Percentiles rank a stretch among this genome's conserved stretches.
Evolutionary conservation across 2,329 filamentous ascomycete species (phyloP).

Genomic region (Talaromyces sp.): DNA sequence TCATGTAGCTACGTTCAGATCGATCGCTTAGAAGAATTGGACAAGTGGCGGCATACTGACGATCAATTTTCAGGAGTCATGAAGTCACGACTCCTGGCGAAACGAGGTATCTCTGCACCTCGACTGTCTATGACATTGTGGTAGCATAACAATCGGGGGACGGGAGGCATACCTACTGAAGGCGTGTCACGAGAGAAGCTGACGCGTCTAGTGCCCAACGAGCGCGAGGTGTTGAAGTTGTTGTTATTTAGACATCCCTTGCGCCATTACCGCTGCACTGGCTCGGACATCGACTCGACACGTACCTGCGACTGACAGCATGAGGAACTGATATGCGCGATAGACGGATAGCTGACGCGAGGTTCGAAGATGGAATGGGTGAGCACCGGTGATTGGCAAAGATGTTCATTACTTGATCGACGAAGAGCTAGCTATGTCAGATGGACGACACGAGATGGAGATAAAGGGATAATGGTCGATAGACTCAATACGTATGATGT

Average conservation of each 20-base stretch:
- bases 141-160: background rate
- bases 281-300: background rate
- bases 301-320: background rate
- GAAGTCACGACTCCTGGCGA: background rate
- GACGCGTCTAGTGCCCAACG: background rate
- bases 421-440: background rate
- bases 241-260: background rate
- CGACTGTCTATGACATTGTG: background rate
- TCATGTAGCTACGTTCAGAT: no score
- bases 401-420: background rate
- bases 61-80: background rate
- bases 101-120: background rate
- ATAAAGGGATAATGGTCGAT: background rate
- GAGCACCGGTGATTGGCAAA: background rate
- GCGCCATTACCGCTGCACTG: background rate
- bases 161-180: background rate
- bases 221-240: background rate
- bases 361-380: background rate
- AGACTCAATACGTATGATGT: background rate
- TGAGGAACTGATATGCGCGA: background rate
- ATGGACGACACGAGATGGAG: background rate
- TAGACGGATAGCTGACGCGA: background rate
- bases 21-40: no score
- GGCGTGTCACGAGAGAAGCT: background rate
- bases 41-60: background rate